phyloP scores from a whole-genome alignment of 345 rosid species.

The Murraya koenigii region DNA sequence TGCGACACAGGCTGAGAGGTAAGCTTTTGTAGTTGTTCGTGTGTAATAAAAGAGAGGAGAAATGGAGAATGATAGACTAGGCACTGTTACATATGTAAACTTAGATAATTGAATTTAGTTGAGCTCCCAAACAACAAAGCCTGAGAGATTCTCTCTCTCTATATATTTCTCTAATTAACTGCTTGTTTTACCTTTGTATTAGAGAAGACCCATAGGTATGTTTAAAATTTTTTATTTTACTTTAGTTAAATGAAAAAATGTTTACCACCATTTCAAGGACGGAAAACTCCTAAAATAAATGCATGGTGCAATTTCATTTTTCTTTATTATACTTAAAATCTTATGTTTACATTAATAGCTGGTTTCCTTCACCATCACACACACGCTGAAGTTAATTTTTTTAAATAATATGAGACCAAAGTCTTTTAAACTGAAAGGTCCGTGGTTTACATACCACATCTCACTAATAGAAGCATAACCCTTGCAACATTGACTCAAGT shows the following conservation, averaged over 20 bases:
- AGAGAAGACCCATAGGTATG: background rate
- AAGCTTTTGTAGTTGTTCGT: background rate
- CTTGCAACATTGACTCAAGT: conserved; percentile 23
- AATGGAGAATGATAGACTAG: background rate
- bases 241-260: background rate
- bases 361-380: conserved; percentile 22
- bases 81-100: background rate
- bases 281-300: background rate
- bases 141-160: background rate
- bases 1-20: background rate
- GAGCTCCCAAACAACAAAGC: background rate
- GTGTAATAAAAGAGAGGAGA: background rate
- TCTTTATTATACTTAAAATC: conserved; percentile 29
- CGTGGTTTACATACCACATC: conserved; percentile 39
- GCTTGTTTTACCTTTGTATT: conserved; percentile 1
- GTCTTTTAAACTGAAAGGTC: conserved; percentile 26
- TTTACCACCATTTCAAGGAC: background rate
- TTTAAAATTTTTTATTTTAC: background rate
- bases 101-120: background rate
- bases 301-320: conserved; percentile 14
- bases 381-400: conserved; percentile 20
- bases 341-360: conserved; percentile 33
- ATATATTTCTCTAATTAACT: conserved; percentile 6
- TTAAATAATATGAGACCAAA: conserved; percentile 31
- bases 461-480: conserved; percentile 36